Evolutionary conservation across 2,329 filamentous ascomycete genomes (phyloP).

Genomic region (Fusarium foetens): DNA sequence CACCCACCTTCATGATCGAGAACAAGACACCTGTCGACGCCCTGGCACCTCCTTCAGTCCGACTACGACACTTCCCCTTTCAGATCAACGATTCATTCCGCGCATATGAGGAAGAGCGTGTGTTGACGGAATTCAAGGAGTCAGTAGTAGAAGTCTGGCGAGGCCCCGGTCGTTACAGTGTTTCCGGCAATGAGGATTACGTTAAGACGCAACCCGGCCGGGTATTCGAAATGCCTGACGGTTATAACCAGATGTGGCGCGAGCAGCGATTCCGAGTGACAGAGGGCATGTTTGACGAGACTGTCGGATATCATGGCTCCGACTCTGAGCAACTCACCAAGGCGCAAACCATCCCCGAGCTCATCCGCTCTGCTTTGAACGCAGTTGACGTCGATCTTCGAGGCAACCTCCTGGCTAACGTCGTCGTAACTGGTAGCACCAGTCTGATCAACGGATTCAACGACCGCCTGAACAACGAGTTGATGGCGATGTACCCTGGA

Average conservation of each 20-base stretch:
- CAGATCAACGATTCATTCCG: constrained; percentile 77
- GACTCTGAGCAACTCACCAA: constrained; percentile 66
- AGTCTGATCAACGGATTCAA: constrained; percentile 91
- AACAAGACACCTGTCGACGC: constrained; percentile 92
- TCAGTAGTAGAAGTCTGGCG: constrained; percentile 95
- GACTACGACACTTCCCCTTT: constrained; percentile 74
- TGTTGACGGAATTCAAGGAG: constrained; percentile 97
- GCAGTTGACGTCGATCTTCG: constrained; percentile 91
- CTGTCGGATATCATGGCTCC: constrained; percentile 69
- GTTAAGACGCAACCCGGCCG: constrained; percentile 79
- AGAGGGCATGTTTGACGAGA: constrained; percentile 92
- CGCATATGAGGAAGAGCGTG: constrained; percentile 87
- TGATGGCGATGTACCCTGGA: constrained; percentile 83
- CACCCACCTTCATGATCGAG: constrained; percentile 87
- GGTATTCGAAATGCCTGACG: constrained; percentile 97
- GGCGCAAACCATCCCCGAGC: constrained; percentile 82
- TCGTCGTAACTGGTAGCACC: constrained; percentile 91
- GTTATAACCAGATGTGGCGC: constrained; percentile 94
- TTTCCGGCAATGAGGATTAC: constrained; percentile 78
- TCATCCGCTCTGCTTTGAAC: constrained; percentile 80
- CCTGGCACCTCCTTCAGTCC: constrained; percentile 79
- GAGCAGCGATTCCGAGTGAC: constrained; percentile 86
- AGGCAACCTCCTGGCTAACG: constrained; percentile 83
- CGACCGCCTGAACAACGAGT: constrained; percentile 86
- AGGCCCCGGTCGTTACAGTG: constrained; percentile 74